These are phyloP conservation scores for Blastobotrys raffinosifermentans DNA, from an alignment of 1,139 yeast species.

Conservation along the genomic window DNA sequence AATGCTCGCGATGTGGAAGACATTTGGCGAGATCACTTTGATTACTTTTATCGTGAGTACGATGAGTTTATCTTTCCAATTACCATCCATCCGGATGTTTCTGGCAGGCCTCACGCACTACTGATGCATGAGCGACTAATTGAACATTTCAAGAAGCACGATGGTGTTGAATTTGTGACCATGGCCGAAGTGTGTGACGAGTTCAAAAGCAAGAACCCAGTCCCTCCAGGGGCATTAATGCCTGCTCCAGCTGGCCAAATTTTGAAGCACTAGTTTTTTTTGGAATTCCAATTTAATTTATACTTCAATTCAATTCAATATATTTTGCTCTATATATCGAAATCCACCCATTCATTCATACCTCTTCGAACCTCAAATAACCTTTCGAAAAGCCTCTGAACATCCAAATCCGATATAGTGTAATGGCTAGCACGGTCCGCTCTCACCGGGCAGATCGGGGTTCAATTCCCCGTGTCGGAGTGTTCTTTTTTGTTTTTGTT, in stretches of 20 bases:
- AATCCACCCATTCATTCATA: too few species aligned
- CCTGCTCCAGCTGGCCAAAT: too few species aligned
- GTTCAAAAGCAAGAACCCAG: constrained; percentile 24
- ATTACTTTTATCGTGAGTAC: constrained; percentile 31
- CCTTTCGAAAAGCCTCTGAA: too few species aligned
- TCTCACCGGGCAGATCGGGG: constrained; percentile 4
- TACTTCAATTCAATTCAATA: too few species aligned
- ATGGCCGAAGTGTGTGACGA: constrained; percentile 33
- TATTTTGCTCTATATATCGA: too few species aligned
- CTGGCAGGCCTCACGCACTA: constrained; percentile 30
- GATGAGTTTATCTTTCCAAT: constrained; percentile 34
- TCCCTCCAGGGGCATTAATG: constrained; percentile 27
- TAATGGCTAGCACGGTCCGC: constrained; percentile 4
- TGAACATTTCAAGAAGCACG: constrained; percentile 32
- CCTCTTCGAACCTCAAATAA: too few species aligned
- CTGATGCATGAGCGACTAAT: constrained; percentile 34
- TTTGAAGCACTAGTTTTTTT: too few species aligned
- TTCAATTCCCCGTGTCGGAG: constrained; percentile 4
- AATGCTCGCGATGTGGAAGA: too few species aligned
- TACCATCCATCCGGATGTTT: constrained; percentile 33
- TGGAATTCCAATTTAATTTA: too few species aligned
- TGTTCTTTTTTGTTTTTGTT: background rate
- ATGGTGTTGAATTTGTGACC: constrained; percentile 35
- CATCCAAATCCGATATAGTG: constrained; percentile 3
- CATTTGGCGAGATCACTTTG: too few species aligned